Base-by-base conservation (phyloP, 1,284 basidiomycete genomes). In the Anthracocystis walkeri region DNA sequence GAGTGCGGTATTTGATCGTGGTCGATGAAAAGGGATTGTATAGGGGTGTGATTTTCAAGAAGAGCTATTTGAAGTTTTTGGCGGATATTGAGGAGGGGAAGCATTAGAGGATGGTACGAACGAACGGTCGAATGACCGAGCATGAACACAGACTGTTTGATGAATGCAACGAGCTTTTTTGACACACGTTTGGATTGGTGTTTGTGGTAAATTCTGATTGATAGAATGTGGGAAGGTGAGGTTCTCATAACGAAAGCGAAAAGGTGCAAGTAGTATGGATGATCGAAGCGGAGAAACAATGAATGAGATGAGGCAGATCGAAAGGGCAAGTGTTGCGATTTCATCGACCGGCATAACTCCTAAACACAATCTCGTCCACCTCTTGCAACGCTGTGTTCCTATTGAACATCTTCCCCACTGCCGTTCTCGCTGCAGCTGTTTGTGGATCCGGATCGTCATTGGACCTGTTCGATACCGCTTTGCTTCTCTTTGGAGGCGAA, bases 11-110 rank as follows among this genome's bases (percentile, higher is more conserved):
- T 46, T 56, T 82, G 27, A 88, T 97, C 25, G 91, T 97, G 6
- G 91, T 90, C 2, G 93, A 97, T 84, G 87, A 89, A 2, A 90
- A 92, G 60, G 95, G 95, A 2, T 87, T 90, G 57, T 97, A 95
- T 82, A 91, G 92, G 80, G 95, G 95, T 7, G 88, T 95, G 11
- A 92, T 98, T 65, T 92, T 95, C 85, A 97, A 97, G 88, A 95
- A 95, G 86, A 90, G 90, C 20, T 75, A 75, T 18, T 46, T 75
- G 38, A 75, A 75, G 48, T 75, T 75, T 31, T 64, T 75, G 41
- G 60, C 64, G 0, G 64, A 75, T 51, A 48, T 71, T n/a, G 73
- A 75, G 55, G 38, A 51, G 38, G 45, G 29, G 5, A 52, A 60
- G 42, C 35, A 35, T 27, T 31, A 20, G 8, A 35, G 29, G 18